Base-by-base conservation (phyloP, 805 yeast genomes). In the Starmerella bombi region DNA sequence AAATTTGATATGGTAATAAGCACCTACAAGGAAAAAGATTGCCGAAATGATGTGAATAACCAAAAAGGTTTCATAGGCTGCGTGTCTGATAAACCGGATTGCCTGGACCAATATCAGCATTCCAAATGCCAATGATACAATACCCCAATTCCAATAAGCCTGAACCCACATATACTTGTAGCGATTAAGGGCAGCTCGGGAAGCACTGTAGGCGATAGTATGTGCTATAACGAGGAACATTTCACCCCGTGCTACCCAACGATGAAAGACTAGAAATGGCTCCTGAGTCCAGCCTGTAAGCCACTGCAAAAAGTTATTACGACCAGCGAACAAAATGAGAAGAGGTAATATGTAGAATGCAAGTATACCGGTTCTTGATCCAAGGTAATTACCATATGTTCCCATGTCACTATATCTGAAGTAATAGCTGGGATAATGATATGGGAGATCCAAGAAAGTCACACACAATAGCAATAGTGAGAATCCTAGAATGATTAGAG, bases 301-400 rank as follows among this genome's bases (percentile, higher is more conserved):
- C 54, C 62, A 64, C 48, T 70, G 68, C 54, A 80, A 62, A 29
- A 80, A 70, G 54, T 78, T 81, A 57, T 81, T 80, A 53, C 88
- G 64, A 21, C 80, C 79, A 14, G 83, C 82, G 57, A 80, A 57
- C 25, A 57, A 25, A 19, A 55, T 38, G 32, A 57, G 34, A 15
- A 56, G 34, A 1, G 62, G 62, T 19, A 52, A 4, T 20, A 55
- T 49, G 19, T 48, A 48, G 17, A 51, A 23, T 9, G 34, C 18
- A n/a, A 50, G 18, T 5, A 33, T 43, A 12, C 49, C 50, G 5
- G 50, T 25, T 4, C 54, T 40, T 25, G 29, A 27, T 7, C 53
- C 50, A n/a, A 41, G 17, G 23, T 2, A 22, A 4, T 29, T 14
- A 18, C 42, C 34, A 25, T 33, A 42, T 6, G 47, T 43, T 4